Percentiles rank a stretch among this genome's conserved stretches.
Conservation (phyloP, 768 basidiomycete genomes). For the Epithele typhae region DNA sequence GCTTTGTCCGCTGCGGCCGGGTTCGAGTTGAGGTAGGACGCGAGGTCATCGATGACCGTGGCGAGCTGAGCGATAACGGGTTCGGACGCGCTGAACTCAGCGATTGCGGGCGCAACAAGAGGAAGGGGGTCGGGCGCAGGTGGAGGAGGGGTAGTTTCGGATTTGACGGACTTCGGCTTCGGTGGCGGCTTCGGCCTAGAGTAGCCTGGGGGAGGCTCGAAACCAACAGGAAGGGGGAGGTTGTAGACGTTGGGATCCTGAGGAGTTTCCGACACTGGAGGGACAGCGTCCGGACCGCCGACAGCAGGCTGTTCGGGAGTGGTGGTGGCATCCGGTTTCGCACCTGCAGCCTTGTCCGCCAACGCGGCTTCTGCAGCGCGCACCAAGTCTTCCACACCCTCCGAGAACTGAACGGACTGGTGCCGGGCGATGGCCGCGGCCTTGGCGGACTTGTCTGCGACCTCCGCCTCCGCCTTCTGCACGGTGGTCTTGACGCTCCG, state of each 20-base stretch:
- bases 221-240: slow-evolving; percentile 82
- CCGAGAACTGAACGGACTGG: slow-evolving; percentile 47
- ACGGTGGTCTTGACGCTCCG: slow-evolving; percentile 47
- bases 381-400: slow-evolving; percentile 65
- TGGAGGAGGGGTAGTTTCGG: slow-evolving; percentile 25
- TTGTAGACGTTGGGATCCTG: slow-evolving; percentile 47
- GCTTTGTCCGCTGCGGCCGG: slow-evolving; percentile 65
- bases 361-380: slow-evolving; percentile 71
- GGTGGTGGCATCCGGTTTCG: slow-evolving; percentile 21
- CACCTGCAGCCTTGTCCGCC: slow-evolving; percentile 36
- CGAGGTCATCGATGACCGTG: slow-evolving; percentile 87
- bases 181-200: slow-evolving; percentile 45
- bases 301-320: slow-evolving; percentile 23
- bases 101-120: slow-evolving; percentile 75
- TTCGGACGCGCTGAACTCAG: slow-evolving; percentile 68
- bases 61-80: slow-evolving; percentile 94
- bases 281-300: slow-evolving; percentile 23
- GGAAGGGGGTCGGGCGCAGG: slow-evolving; percentile 52
- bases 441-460: slow-evolving; percentile 29
- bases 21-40: slow-evolving; percentile 74
- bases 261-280: slow-evolving; percentile 16
- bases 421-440: slow-evolving; percentile 40
- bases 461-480: slow-evolving; percentile 31
- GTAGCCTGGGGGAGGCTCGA: slow-evolving; percentile 91
- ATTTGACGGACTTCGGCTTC: slow-evolving; percentile 16